Evolutionary conservation across 2,329 filamentous ascomycete species (phyloP).

Genomic region (Cladophialophora bantiana): DNA sequence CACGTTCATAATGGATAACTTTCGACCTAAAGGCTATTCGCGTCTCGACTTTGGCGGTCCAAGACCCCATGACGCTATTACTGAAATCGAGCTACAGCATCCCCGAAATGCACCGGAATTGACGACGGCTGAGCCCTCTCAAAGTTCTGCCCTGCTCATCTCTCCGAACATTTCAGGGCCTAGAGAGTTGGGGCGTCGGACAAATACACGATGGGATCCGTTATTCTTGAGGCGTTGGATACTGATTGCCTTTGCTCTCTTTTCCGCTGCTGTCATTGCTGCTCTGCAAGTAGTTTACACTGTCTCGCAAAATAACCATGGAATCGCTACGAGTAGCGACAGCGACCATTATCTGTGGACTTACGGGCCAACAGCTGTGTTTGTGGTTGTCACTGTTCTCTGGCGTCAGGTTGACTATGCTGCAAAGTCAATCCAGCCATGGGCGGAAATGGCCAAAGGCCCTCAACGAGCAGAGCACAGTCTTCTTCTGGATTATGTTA

Average conservation of each 20-base stretch:
- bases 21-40: constrained; percentile 13
- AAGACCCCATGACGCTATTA: neutral
- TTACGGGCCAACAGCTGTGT: constrained; percentile 34
- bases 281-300: constrained; percentile 33
- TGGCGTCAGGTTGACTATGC: constrained; percentile 38
- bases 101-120: neutral
- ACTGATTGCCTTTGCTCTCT: constrained; percentile 26
- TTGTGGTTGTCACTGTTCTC: constrained; percentile 32
- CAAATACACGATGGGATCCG: constrained; percentile 30
- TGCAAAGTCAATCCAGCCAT: constrained; percentile 36
- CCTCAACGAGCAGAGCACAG: constrained; percentile 33
- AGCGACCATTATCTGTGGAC: constrained; percentile 36
- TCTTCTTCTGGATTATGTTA: constrained; percentile 35
- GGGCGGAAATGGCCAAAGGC: constrained; percentile 34
- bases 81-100: constrained; percentile 7
- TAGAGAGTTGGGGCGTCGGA: neutral
- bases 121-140: constrained; percentile 7
- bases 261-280: constrained; percentile 31
- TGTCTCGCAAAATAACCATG: constrained; percentile 26
- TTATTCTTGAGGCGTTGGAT: constrained; percentile 32
- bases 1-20: constrained; percentile 9
- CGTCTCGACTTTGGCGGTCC: constrained; percentile 10
- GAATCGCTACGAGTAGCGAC: constrained; percentile 26
- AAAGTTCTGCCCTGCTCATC: constrained; percentile 8
- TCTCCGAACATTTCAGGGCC: neutral